Percentiles rank a stretch among this genome's conserved stretches.
Evolutionary conservation across 2,329 filamentous ascomycete species (phyloP).

Genomic region (Fusarium keratoplasticum): DNA sequence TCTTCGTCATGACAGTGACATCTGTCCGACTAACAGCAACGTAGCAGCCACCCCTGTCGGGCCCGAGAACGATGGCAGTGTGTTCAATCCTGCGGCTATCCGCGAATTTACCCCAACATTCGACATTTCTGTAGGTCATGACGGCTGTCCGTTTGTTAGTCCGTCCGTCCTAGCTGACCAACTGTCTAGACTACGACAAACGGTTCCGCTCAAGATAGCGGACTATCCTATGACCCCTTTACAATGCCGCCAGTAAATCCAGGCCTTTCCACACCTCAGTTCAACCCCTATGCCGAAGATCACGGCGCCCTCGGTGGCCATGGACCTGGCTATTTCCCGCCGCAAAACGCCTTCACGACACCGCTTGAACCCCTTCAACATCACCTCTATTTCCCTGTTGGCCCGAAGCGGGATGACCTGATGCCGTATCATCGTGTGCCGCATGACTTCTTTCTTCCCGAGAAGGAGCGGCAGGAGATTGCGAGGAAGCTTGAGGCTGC

Average conservation of each 20-base stretch:
- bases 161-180: conserved; percentile 1
- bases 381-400: conserved; percentile 90
- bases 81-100: conserved; percentile 68
- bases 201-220: conserved; percentile 60
- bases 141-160: background rate
- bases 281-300: conserved; percentile 85
- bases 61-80: conserved; percentile 56
- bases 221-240: conserved; percentile 70
- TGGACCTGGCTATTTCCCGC: conserved; percentile 74
- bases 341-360: conserved; percentile 63
- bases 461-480: conserved; percentile 86
- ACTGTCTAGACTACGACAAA: conserved; percentile 54
- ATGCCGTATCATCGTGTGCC: conserved; percentile 86
- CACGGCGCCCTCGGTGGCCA: conserved; percentile 66
- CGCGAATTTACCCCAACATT: conserved; percentile 71
- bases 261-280: conserved; percentile 63
- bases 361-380: conserved; percentile 81
- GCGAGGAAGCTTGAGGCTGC: conserved; percentile 90
- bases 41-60: conserved; percentile 53
- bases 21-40: conserved; percentile 20
- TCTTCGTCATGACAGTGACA: background rate
- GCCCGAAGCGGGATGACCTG: conserved; percentile 83
- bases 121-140: conserved; percentile 61
- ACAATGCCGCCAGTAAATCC: conserved; percentile 67
- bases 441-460: conserved; percentile 92